Base-by-base conservation (phyloP, 1,284 basidiomycete species). In the Cerioporus squamosus region DNA sequence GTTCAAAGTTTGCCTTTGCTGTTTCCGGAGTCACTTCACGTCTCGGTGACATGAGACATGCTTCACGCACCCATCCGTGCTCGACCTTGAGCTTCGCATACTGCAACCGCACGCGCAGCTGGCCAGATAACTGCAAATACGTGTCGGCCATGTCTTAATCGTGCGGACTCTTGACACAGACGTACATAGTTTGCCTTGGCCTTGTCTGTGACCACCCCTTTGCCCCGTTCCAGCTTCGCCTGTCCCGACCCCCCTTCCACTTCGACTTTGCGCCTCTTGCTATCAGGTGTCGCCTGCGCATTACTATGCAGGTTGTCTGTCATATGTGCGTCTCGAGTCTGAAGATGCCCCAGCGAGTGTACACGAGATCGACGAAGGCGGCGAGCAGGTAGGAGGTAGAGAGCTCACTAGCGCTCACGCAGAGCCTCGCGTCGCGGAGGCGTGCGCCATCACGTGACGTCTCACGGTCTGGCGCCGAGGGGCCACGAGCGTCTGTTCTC, bases 51-150 rank as follows among this genome's bases (percentile, higher is more conserved):
- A 29, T 2, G 14, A 14, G 17, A 18, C 24, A 31, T 4, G 10
- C 0, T 33, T 7, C 7, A 56, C 86, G 48, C 69, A 91, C 90
- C 90, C 90, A 92, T 49, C 90, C 90, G 67, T 90, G 82, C 61
- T 92, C 88, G 45, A 92, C 89, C 68, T 92, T 92, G 51, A 92
- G 77, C 65, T 83, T 80, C 14, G 90, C 90, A 67, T 91, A 92
- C 67, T 89, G 89, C 18, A 92, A 75, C 23, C 90, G 81, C 72
- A 89, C 79, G 66, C 88, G 86, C n/a, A 92, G 77, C 61, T 91
- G 88, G 57, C 86, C 80, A 2, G 85, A 86, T 18, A 91, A 77
- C 90, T 91, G 55, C 2, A 8, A 18, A 22, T 38, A n/a, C 36
- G 22, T 43, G 9, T 24, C 2, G 17, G 8, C n/a, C 47, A 24